These are phyloP conservation scores for Neurospora terricola DNA, from an alignment of 495 filamentous ascomycete species.

Conservation along the genomic window DNA sequence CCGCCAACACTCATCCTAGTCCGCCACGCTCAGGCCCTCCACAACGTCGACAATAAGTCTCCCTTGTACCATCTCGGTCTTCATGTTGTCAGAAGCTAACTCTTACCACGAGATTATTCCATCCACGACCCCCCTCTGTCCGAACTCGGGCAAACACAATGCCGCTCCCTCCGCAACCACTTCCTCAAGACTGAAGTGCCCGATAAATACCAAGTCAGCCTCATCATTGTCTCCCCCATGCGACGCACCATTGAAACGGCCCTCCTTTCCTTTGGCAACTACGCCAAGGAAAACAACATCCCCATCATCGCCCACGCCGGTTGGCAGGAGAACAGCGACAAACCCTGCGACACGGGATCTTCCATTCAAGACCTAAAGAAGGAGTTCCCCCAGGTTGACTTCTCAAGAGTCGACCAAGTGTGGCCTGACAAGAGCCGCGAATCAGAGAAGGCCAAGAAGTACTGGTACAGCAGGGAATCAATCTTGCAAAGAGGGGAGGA, in stretches of 20 bases:
- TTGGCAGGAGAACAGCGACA: constrained; percentile 49
- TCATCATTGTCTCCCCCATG: constrained; percentile 51
- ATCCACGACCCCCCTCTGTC: constrained; percentile 47
- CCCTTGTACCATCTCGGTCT: neutral
- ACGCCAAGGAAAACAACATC: constrained; percentile 39
- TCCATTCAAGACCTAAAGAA: constrained; percentile 18
- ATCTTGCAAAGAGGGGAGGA: constrained; percentile 39
- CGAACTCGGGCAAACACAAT: constrained; percentile 44
- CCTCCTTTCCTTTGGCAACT: constrained; percentile 36
- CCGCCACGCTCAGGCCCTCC: constrained; percentile 48
- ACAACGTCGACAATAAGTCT: constrained; percentile 39
- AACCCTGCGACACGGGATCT: constrained; percentile 49
- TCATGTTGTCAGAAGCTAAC: constrained; percentile 9
- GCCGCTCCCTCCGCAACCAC: constrained; percentile 30
- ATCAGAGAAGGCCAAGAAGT: constrained; percentile 28
- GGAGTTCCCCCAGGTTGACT: constrained; percentile 45
- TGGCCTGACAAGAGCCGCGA: constrained; percentile 43
- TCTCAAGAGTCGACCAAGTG: constrained; percentile 40
- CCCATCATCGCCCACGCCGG: constrained; percentile 42
- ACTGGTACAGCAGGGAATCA: constrained; percentile 36
- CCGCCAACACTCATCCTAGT: constrained; percentile 50
- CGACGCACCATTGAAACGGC: constrained; percentile 49
- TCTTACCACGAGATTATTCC: constrained; percentile 34
- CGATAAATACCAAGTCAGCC: constrained; percentile 38
- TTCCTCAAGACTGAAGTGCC: constrained; percentile 35